Percentiles rank a stretch among this genome's conserved stretches.
These are phyloP conservation scores for Balamuthia mandrillaris DNA, from an alignment of 208 protist genomes.

Conservation along the genomic window DNA sequence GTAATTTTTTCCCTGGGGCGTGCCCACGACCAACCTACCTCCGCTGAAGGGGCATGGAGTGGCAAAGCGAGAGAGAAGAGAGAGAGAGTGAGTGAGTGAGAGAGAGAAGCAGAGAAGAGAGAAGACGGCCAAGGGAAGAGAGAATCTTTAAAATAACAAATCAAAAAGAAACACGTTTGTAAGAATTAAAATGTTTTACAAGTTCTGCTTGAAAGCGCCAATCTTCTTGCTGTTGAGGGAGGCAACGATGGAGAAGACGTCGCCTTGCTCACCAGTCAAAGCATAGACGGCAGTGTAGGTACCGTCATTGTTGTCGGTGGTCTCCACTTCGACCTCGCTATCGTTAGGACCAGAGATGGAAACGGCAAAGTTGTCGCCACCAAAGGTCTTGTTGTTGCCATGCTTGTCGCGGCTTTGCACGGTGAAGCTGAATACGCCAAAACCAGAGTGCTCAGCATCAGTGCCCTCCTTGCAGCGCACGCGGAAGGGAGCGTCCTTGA, in stretches of 20 bases:
- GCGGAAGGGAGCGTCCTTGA: conserved; percentile 64
- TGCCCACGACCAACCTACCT: too few species aligned
- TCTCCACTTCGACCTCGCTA: conserved; percentile 38
- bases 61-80: too few species aligned
- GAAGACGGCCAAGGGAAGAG: too few species aligned
- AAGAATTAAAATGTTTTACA: too few species aligned
- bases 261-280: conserved; percentile 32
- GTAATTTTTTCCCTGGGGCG: too few species aligned
- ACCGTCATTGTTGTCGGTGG: conserved; percentile 49
- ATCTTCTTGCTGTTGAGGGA: conserved; percentile 40
- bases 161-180: too few species aligned
- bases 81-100: too few species aligned
- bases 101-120: too few species aligned
- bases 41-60: too few species aligned
- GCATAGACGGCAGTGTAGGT: conserved; percentile 49
- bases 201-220: conserved; percentile 39
- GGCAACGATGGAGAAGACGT: conserved; percentile 29
- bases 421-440: conserved; percentile 63
- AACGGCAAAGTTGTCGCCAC: conserved; percentile 58
- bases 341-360: conserved; percentile 58
- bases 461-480: conserved; percentile 57
- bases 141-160: too few species aligned
- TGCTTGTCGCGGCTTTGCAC: conserved; percentile 60
- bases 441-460: conserved; percentile 41
- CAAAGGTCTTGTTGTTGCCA: conserved; percentile 50